These are phyloP conservation scores for Apiospora koreana DNA, from an alignment of 2,329 filamentous ascomycete species.

Conservation along the genomic window DNA sequence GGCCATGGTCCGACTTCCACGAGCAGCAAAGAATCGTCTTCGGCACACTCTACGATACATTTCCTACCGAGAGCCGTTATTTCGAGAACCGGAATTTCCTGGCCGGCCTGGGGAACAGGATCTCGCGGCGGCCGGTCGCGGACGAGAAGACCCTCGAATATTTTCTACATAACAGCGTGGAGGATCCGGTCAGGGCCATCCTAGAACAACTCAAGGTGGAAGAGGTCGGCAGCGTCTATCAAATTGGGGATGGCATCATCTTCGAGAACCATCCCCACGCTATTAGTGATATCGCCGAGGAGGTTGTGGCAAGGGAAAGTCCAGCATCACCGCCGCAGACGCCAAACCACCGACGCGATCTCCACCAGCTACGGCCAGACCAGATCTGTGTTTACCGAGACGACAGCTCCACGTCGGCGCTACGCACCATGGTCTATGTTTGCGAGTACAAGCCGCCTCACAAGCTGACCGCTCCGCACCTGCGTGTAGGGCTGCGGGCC, in stretches of 20 bases:
- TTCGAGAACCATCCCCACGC: slow-evolving; percentile 34
- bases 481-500: slow-evolving; percentile 41
- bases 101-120: slow-evolving; percentile 22
- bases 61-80: slow-evolving; percentile 23
- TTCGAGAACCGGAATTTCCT: slow-evolving; percentile 30
- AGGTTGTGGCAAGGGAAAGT: slow-evolving; percentile 17
- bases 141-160: slow-evolving; percentile 33
- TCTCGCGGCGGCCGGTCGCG: slow-evolving; percentile 20
- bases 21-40: slow-evolving; percentile 25
- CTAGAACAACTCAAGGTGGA: slow-evolving; percentile 30
- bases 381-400: slow-evolving; percentile 33
- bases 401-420: slow-evolving; percentile 12
- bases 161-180: slow-evolving; percentile 30
- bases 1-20: slow-evolving; percentile 32
- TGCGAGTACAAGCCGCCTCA: slow-evolving; percentile 50
- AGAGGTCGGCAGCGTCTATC: slow-evolving; percentile 22
- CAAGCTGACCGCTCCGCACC: slow-evolving; percentile 43
- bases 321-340: slow-evolving; percentile 18
- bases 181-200: slow-evolving; percentile 32
- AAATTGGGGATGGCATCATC: slow-evolving; percentile 30
- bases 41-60: slow-evolving; percentile 22
- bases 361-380: slow-evolving; percentile 28
- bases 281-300: slow-evolving; percentile 26
- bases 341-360: slow-evolving; percentile 19
- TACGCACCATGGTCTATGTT: slow-evolving; percentile 31